Evolutionary conservation across 2,329 filamentous ascomycete genomes (phyloP), one percentile per base, ranked within the genome.

Genomic region (Aspergillus aculeatinus): DNA sequence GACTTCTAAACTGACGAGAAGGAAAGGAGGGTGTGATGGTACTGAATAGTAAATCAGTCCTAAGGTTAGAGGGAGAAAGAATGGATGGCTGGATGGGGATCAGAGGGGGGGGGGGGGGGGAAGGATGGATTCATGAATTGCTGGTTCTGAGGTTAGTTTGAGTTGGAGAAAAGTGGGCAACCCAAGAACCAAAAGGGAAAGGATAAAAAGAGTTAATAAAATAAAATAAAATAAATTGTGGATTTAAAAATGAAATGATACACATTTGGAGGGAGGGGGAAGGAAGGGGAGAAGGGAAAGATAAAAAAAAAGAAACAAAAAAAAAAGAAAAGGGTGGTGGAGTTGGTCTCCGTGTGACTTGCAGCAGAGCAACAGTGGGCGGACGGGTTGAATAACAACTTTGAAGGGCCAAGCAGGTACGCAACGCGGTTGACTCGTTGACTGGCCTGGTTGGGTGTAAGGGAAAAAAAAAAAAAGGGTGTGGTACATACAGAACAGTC

Each of bases 281-380:
- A 52, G 55, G 51, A 50, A 31, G 33, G 12, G 19, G 21, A n/a
- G 16, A 4, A 19, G 33, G 11, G 11, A 4, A 19, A 21, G 51
- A 60, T 57, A 51, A 33, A 56, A 58, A 60, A 59, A 21, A 55
- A 19, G 31, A 23, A 21, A 14, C 35, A 7, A 35, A 21, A 55
- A 25, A 12, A 25, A 23, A 16, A 19, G 4, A 44, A 11, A 39
- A 42, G 53, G 39, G 56, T 49, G 52, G 61, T 63, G 61, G 61
- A 63, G 61, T 58, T 63, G 51, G 51, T 58, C 57, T 58, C 56
- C 56, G 54, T 61, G 52, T 61, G 52, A 61, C 59, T 57, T 61
- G 59, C 57, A 63, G 61, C 48, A 50, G 10, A 60, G 58, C 23
- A 29, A 10, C 53, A 44, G 39, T 44, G 39, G 16, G 16, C 39